Percentiles rank a stretch among this genome's conserved stretches.
Conservation (phyloP, 805 yeast genomes). For the Candida succiphila region DNA sequence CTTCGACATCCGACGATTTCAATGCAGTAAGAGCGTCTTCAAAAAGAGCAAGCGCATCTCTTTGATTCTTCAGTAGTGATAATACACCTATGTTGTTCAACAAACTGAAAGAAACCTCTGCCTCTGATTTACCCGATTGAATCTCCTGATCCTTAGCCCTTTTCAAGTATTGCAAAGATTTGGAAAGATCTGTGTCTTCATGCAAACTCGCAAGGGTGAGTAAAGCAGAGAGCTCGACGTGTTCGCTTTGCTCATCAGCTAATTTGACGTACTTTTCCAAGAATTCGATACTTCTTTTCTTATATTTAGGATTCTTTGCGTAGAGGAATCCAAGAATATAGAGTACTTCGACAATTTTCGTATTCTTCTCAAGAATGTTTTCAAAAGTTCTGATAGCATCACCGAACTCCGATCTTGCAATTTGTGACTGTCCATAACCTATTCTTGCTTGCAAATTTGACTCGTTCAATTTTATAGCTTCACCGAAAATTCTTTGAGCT, state of each 20-base stretch:
- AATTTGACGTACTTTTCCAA: conserved; percentile 65
- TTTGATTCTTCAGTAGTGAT: conserved; percentile 43
- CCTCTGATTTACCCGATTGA: conserved; percentile 21
- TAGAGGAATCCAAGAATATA: conserved; percentile 71
- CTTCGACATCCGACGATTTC: conserved; percentile 11
- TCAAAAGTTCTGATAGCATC: conserved; percentile 87
- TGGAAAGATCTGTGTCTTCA: conserved; percentile 57
- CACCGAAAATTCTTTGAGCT: conserved; percentile 66
- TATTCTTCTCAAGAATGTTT: conserved; percentile 51
- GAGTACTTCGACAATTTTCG: conserved; percentile 63
- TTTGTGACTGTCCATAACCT: conserved; percentile 82
- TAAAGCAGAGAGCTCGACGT: conserved; percentile 52
- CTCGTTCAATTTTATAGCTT: conserved; percentile 57
- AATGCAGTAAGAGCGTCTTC: conserved; percentile 29
- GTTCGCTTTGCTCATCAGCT: conserved; percentile 48
- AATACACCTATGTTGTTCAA: conserved; percentile 82
- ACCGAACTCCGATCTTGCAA: conserved; percentile 59
- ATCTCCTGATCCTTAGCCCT: conserved; percentile 37
- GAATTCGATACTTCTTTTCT: conserved; percentile 45
- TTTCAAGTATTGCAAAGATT: conserved; percentile 50
- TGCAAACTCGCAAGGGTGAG: conserved; percentile 59
- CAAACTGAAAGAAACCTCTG: conserved; percentile 45
- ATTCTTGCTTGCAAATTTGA: conserved; percentile 59
- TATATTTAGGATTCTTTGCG: conserved; percentile 30
- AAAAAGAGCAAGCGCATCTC: conserved; percentile 42